phyloP scores from a whole-genome alignment of 192 early-diverging fungal genomes.

The Chytriomyces sp. region DNA sequence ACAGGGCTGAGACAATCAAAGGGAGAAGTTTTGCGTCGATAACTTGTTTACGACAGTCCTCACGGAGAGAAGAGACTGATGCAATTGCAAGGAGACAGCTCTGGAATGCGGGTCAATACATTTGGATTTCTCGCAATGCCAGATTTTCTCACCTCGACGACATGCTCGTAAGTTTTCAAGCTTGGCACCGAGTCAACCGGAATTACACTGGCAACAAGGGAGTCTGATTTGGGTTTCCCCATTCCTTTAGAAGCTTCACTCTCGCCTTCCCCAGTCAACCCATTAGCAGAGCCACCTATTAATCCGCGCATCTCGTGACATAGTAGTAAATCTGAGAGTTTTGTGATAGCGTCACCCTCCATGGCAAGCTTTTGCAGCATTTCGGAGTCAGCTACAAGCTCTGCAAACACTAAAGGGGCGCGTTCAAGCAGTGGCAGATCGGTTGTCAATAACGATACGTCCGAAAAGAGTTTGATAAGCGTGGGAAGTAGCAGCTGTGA shows the following conservation, averaged over 20 bases:
- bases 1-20: conserved; percentile 69
- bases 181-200: conserved; percentile 40
- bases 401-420: conserved; percentile 70
- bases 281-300: neutral
- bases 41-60: conserved; percentile 75
- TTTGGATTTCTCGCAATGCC: too few species aligned
- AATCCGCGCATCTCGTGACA: conserved; percentile 4
- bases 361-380: conserved; percentile 75
- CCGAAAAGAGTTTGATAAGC: conserved; percentile 71
- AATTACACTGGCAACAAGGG: neutral
- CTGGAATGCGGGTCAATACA: conserved; percentile 43
- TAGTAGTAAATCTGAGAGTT: conserved; percentile 57
- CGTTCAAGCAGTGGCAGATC: conserved; percentile 62
- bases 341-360: conserved; percentile 75
- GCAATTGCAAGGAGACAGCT: conserved; percentile 72
- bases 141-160: conserved; percentile 62
- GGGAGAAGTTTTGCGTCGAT: conserved; percentile 80
- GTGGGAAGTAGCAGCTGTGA: conserved; percentile 65
- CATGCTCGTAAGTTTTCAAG: conserved; percentile 49
- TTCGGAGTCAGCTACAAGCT: conserved; percentile 74
- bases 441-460: conserved; percentile 41
- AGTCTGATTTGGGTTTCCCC: conserved; percentile 8
- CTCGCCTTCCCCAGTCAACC: neutral
- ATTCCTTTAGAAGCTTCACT: neutral
- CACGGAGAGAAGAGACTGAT: conserved; percentile 70